Evolutionary conservation across 2,329 filamentous ascomycete species (phyloP), one percentile per base, ranked within the genome.

Genomic region (Colletotrichum brevisporum): DNA sequence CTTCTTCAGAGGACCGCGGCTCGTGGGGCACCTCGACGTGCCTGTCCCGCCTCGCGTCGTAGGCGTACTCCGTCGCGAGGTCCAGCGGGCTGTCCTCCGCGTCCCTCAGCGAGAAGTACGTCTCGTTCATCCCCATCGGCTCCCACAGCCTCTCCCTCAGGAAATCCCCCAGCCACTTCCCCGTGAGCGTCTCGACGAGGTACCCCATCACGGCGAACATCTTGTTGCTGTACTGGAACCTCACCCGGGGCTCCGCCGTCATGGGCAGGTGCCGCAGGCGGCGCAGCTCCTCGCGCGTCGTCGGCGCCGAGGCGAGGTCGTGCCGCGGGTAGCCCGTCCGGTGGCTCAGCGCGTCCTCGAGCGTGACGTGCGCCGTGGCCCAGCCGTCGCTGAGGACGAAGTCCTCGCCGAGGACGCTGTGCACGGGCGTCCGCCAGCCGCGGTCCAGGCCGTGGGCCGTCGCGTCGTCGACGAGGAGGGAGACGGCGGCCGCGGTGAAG

Each of bases 291-390:
- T 82, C 82, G 43, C 72, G 76, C 1, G 79, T 36, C 75, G 2
- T 71, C 81, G 63, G 56, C 74, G 52, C 59, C 68, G 68, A 73
- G 59, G 65, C 65, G 13, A 74, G 56, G 70, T 85, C 83, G 74
- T 83, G 84, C 45, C 78, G 71, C 1, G 86, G 78, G 67, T 87
- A 78, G 10, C 87, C 87, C 0, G 83, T 85, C 5, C 86, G 80
- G 72, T 90, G 87, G 57, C 82, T 82, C 1, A 87, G 78, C 2
- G 85, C 82, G 64, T 90, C 88, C 63, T 89, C 84, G 6, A 89
- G 75, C 0, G 85, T 89, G 48, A 88, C 75, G 68, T 85, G 81
- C 26, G 78, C 74, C 1, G 85, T 89, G 15, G 82, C 80, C 73
- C 80, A 83, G 0, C 79, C 77, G 59, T 85, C 83, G 13, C 79